Base-by-base conservation (phyloP, 2,329 filamentous ascomycete species). In the Tolypocladium tundrense region DNA sequence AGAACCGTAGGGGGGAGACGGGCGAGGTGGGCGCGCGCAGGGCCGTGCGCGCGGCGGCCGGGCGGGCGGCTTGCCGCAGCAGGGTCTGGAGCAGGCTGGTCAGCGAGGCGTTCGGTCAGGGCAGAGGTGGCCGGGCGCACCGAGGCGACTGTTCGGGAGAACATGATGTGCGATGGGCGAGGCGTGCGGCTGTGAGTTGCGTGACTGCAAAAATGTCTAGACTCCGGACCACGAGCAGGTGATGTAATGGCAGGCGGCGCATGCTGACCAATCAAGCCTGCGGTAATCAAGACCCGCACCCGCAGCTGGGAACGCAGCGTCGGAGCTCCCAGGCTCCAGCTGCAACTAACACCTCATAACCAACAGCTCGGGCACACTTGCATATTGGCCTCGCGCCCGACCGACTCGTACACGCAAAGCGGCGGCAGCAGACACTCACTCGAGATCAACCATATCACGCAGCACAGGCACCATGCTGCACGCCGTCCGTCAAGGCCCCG, bases 51-150 rank as follows among this genome's bases (percentile, higher is more conserved):
- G 11, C 57, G 11, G 67, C 64, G 39, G 67, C 67, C 55, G 73
- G 72, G 48, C 73, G 71, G 55, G 68, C 67, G 57, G 72, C 69
- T 64, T 73, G 72, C 65, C 73, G 69, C 55, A 72, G 65, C 61
- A 72, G 57, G 60, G 64, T 70, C 73, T 75, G 53, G 27, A 10
- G 7, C 35, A 40, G 31, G 55, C 48, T 37, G 39, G 45, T 56
- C 48, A 52, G 35, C 45, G 43, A 41, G 11, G 7, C 7, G 0
- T 40, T 21, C 6, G 13, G 14, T n/a, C 1, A n/a, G 39, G 21
- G 3, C 11, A 13, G 14, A 9, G 19, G 37, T 11, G 4, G 50
- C 8, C 5, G 3, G 10, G 40, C 64, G 52, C 62, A 69, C 67
- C n/a, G 64, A 60, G n/a, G 62, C 61, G 39, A 68, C 27, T 57